Percentiles rank a stretch among this genome's conserved stretches.
phyloP scores from a whole-genome alignment of 495 filamentous ascomycete genomes.

The Aspergillus asperescens region DNA sequence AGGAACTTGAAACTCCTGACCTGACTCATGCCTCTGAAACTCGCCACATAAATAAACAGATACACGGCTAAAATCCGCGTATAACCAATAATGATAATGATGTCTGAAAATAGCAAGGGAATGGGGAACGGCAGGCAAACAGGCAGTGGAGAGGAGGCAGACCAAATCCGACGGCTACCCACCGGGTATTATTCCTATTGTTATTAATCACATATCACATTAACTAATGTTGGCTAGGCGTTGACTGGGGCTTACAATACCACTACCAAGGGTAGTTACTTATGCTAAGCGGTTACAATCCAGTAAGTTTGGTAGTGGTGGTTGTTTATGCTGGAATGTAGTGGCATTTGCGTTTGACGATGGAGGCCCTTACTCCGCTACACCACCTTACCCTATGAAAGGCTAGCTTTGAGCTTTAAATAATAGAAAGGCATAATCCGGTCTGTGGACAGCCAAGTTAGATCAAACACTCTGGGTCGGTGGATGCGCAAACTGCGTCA shows the following conservation, averaged over 20 bases:
- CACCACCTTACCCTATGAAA: background rate
- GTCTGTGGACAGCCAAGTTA: background rate
- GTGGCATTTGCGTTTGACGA: slow-evolving; percentile 17
- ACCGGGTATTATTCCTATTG: background rate
- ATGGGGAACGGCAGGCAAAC: background rate
- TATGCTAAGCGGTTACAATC: slow-evolving; percentile 12
- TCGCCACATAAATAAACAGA: background rate
- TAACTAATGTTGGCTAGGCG: slow-evolving; percentile 1
- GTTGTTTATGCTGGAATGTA: slow-evolving; percentile 20
- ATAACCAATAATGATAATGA: background rate
- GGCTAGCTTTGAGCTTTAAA: background rate
- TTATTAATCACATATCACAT: slow-evolving; percentile 4
- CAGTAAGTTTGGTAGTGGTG: slow-evolving; percentile 19
- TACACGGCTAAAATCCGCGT: background rate
- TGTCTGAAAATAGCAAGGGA: background rate
- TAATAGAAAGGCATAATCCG: slow-evolving; percentile 2
- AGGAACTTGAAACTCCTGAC: background rate
- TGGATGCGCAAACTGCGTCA: background rate
- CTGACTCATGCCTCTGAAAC: background rate
- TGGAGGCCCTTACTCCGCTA: background rate
- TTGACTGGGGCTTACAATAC: slow-evolving; percentile 15
- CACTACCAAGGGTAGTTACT: background rate
- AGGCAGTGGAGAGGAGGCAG: background rate
- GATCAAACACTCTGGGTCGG: background rate
- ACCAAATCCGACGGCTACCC: background rate